Evolutionary conservation across 768 basidiomycete species (phyloP), one percentile per base, ranked within the genome.

Genomic region (Lentinula edodes): DNA sequence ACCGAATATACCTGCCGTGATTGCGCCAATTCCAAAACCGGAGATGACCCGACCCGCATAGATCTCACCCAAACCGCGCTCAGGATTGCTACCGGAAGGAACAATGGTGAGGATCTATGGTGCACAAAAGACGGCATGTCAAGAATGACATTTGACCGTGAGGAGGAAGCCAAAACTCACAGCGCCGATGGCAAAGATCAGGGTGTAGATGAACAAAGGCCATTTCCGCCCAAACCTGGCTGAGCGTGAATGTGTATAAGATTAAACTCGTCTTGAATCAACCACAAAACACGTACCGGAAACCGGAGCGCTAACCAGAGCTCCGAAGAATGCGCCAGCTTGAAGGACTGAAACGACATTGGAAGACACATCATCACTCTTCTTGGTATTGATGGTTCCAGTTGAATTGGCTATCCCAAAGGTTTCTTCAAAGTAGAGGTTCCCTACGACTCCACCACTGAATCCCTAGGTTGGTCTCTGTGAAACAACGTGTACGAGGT

Each of bases 321-420:
- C 84, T 58, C 86, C 87, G 66, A 87, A 86, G 74, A 87, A 86
- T 3, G 84, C 83, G 18, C 83, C 85, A 6, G 80, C 84, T 64
- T 88, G 86, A 13, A 88, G 77, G n/a, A 87, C 84, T 12, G 86
- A 84, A 51, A 88, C 86, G 55, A 88, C 80, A 61, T 83, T 85
- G 62, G 81, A 80, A 1, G 80, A 80, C 28, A 86, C 70, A 15
- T 73, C 64, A 51, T 80, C 76, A 42, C 51, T 57, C 20, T 61
- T 52, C 12, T 53, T 64, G 16, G 70, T 69, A 65, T 78, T 66
- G 39, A 71, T 66, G 1, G 60, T 51, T 20, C 77, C 78, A 20
- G 72, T 61, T 8, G 72, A 54, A 42, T 74, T 69, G 42, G 69
- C 60, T 58, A 83, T 73, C 34, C 78, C 76, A 66, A 87, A 86